phyloP scores from a whole-genome alignment of 192 early-diverging fungal genomes.

The Paraglomus brasilianum region DNA sequence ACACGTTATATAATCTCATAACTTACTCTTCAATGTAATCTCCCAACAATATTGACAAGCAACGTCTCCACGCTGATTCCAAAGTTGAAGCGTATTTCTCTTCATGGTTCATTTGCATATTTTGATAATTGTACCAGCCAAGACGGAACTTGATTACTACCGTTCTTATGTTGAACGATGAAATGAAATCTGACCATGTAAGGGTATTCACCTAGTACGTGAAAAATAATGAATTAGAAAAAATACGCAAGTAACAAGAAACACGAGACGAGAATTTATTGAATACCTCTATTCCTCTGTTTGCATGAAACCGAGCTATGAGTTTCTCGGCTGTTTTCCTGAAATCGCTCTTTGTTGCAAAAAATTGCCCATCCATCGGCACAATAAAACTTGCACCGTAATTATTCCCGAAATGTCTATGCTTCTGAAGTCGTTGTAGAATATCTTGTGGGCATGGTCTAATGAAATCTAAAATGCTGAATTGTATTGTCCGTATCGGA shows the following conservation, averaged over 20 bases:
- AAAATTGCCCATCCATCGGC: constrained; percentile 24
- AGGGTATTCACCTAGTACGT: background rate
- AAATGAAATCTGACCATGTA: constrained; percentile 10
- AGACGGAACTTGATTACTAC: constrained; percentile 20
- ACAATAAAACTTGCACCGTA: background rate
- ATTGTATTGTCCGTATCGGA: constrained; percentile 10
- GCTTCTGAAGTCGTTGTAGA: constrained; percentile 13
- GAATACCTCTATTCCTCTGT: background rate
- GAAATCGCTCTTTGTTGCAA: constrained; percentile 18
- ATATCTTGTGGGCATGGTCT: constrained; percentile 24
- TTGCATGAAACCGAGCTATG: background rate
- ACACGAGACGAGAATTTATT: background rate
- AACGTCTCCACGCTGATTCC: constrained; percentile 2
- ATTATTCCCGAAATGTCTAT: constrained; percentile 15
- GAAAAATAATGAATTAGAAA: constrained; percentile 1
- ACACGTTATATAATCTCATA: background rate
- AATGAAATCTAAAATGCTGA: constrained; percentile 29
- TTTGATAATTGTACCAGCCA: background rate
- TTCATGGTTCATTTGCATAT: background rate
- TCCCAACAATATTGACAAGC: constrained; percentile 8
- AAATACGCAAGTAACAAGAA: no score
- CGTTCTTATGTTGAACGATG: constrained; percentile 1
- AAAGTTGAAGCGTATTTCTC: background rate
- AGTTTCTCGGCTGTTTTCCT: constrained; percentile 7
- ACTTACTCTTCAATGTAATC: constrained; percentile 12